Conservation (phyloP, 495 filamentous ascomycete species). For the Penicillium verhagenii region DNA sequence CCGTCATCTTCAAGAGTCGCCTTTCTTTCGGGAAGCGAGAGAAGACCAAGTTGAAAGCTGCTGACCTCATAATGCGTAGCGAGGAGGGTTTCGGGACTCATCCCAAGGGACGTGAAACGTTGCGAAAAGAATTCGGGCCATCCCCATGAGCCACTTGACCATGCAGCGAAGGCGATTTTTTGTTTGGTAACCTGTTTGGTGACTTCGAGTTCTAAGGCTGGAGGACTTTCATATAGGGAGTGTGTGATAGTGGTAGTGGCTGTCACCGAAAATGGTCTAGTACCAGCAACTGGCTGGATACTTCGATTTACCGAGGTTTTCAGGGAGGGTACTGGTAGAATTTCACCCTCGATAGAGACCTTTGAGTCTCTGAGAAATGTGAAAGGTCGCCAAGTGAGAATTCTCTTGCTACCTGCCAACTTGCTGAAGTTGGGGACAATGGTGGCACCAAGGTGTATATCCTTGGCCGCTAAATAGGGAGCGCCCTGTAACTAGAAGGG, state of each 20-base stretch:
- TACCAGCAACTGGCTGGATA: slow-evolving; percentile 31
- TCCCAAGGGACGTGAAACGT: slow-evolving; percentile 22
- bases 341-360: slow-evolving; percentile 19
- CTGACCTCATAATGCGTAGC: slow-evolving; percentile 22
- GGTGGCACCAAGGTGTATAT: slow-evolving; percentile 35
- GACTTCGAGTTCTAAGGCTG: slow-evolving; percentile 31
- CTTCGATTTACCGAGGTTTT: slow-evolving; percentile 29
- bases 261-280: slow-evolving; percentile 35
- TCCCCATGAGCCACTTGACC: slow-evolving; percentile 35
- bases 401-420: slow-evolving; percentile 27
- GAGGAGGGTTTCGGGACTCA: slow-evolving; percentile 22
- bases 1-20: slow-evolving; percentile 18
- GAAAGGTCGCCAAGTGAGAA: slow-evolving; percentile 29
- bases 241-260: slow-evolving; percentile 27
- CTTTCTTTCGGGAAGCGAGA: slow-evolving; percentile 22
- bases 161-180: slow-evolving; percentile 33
- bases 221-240: slow-evolving; percentile 26
- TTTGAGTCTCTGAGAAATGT: slow-evolving; percentile 32
- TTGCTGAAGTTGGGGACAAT: slow-evolving; percentile 28
- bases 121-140: slow-evolving; percentile 35
- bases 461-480: slow-evolving; percentile 24
- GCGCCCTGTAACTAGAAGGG: slow-evolving; percentile 29
- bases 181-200: slow-evolving; percentile 29
- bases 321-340: slow-evolving; percentile 34
- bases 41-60: slow-evolving; percentile 36